These are phyloP conservation scores for Eruca vesicaria DNA, from an alignment of 441 rosid species.

Conservation along the genomic window DNA sequence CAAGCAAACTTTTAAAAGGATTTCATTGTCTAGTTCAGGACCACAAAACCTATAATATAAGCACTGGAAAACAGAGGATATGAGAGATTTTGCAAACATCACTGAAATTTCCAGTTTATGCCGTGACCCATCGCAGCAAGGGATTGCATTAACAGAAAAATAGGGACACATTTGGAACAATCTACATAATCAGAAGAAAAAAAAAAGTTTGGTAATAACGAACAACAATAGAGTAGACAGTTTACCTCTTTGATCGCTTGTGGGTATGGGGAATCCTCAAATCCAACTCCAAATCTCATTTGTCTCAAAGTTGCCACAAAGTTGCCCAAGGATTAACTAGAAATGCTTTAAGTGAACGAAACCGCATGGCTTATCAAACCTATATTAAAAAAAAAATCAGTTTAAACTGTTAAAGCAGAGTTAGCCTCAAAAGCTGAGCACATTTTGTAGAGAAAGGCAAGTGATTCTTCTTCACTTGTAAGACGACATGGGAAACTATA, in stretches of 20 bases:
- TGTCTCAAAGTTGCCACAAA: slow-evolving; percentile 9
- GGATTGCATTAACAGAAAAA: slow-evolving; percentile 34
- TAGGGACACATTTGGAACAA: slow-evolving; percentile 20
- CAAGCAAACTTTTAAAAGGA: background rate
- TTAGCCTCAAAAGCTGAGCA: too few relatives aligned
- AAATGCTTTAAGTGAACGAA: background rate
- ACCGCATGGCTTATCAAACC: slow-evolving; percentile 17
- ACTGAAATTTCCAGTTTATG: slow-evolving; percentile 27
- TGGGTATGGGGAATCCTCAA: slow-evolving; percentile 47
- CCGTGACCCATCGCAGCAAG: slow-evolving; percentile 13
- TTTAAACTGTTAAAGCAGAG: too few relatives aligned
- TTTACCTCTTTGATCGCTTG: slow-evolving; percentile 82
- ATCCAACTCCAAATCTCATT: slow-evolving; percentile 47
- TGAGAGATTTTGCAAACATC: slow-evolving; percentile 18
- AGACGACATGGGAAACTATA: too few relatives aligned
- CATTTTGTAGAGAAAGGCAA: too few relatives aligned
- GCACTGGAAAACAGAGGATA: slow-evolving; percentile 10
- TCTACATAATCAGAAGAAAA: background rate
- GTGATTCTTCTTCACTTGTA: too few relatives aligned
- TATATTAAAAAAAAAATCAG: too few relatives aligned
- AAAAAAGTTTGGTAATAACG: background rate
- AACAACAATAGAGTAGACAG: slow-evolving; percentile 15
- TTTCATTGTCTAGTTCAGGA: background rate
- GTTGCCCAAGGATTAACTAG: too few relatives aligned
- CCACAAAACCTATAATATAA: slow-evolving; percentile 3